phyloP scores from a whole-genome alignment of 805 yeast species.

The Kuraishia capsulata region DNA sequence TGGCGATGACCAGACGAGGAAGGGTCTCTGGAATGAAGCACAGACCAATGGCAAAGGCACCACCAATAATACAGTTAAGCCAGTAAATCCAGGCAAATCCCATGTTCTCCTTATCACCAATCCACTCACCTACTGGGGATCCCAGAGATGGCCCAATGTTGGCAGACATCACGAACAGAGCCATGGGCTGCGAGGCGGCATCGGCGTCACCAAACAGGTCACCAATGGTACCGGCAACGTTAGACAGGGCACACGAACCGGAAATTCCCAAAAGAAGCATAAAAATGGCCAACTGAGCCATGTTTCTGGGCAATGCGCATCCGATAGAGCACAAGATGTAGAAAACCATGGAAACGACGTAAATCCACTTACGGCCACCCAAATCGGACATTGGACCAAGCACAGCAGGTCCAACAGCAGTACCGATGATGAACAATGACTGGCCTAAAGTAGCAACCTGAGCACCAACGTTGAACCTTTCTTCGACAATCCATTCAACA shows the following conservation, averaged over 20 bases:
- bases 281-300: constrained; percentile 23
- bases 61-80: constrained; percentile 22
- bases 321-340: constrained; percentile 22
- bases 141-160: constrained; percentile 27
- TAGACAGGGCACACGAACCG: constrained; percentile 23
- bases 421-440: constrained; percentile 25
- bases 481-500: constrained; percentile 18
- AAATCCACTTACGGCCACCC: constrained; percentile 27
- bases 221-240: constrained; percentile 27
- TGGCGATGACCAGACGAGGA: constrained; percentile 24
- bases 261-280: constrained; percentile 21
- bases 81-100: constrained; percentile 24
- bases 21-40: constrained; percentile 24
- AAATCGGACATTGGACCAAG: constrained; percentile 26
- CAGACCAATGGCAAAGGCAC: constrained; percentile 12
- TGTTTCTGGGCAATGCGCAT: constrained; percentile 22
- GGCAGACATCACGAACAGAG: constrained; percentile 23
- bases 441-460: constrained; percentile 26
- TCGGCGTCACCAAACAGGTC: constrained; percentile 24
- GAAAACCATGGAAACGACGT: constrained; percentile 19
- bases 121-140: constrained; percentile 27
- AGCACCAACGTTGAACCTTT: constrained; percentile 13
- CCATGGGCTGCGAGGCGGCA: constrained; percentile 26
- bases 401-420: constrained; percentile 26
- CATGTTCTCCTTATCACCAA: constrained; percentile 16